Evolutionary conservation across 768 basidiomycete genomes (phyloP), one percentile per base, ranked within the genome.

Genomic region (Phanerochaete carnosa): DNA sequence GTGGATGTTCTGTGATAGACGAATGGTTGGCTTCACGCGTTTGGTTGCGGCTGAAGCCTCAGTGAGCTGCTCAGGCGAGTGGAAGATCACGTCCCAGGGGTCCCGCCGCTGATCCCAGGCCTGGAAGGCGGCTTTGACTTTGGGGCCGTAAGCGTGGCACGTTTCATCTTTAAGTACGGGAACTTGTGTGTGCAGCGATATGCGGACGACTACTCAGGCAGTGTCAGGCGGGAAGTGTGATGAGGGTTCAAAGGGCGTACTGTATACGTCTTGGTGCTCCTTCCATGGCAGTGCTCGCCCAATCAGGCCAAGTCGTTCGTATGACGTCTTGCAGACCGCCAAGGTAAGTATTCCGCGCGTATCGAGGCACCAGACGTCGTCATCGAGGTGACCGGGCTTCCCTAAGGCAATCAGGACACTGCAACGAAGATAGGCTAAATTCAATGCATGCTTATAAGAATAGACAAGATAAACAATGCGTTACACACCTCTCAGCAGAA

Each of bases 281-380:
- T 61, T 62, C 62, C 70, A 87, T 0, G 84, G 80, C 46, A 88
- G 60, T 28, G 75, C 77, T 59, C 73, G 72, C 4, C 90, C 89
- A 0, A 83, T 76, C 16, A 90, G 65, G 1, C 89, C 88, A 8
- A 90, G 76, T 7, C 72, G 71, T 64, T 88, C 80, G 68, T 90
- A 90, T 0, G 83, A 82, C 19, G 75, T 74, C 69, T 84, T 85
- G 45, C 76, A 76, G 5, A 86, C 76, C 26, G 75, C 82, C 22
- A 90, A 69, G 0, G 85, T 85, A 60, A 91, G 70, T 46, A 84
- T 64, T 3, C 86, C 85, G 19, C 86, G 80, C 2, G 79, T 75
- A 65, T 90, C 88, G 58, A 90, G 75, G 66, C 86, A 88, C 90
- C 90, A 92, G 1, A 77, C 78, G 61, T 89, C 88, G 30, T 85